Percentiles rank a stretch among this genome's conserved stretches.
phyloP scores from a whole-genome alignment of 192 early-diverging fungal species.

The Cetraspora pellucida region DNA sequence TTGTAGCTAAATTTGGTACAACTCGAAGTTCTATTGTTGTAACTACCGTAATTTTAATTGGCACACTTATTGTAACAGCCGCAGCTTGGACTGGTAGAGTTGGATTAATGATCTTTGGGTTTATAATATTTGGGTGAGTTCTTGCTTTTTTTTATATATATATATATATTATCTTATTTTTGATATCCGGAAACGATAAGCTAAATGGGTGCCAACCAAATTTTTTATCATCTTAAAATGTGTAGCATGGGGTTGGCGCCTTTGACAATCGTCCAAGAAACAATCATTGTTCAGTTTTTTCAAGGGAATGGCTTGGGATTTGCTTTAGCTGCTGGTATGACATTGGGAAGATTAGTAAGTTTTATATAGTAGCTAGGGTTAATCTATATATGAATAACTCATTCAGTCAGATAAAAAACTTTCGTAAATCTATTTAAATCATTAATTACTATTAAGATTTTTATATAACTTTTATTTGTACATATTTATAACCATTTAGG shows the following conservation, averaged over 20 bases:
- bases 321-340: constrained; percentile 70
- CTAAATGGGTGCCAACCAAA: not conserved
- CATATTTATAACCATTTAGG: constrained; percentile 27
- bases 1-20: constrained; percentile 49
- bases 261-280: constrained; percentile 81
- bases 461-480: not conserved
- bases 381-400: not conserved
- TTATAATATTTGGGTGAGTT: constrained; percentile 47
- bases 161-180: not conserved
- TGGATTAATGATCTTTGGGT: constrained; percentile 47
- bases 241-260: constrained; percentile 73
- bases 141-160: not conserved
- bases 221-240: not conserved
- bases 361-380: not conserved
- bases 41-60: constrained; percentile 44
- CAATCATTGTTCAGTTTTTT: constrained; percentile 78
- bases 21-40: constrained; percentile 49
- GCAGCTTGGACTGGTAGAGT: constrained; percentile 46
- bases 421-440: not conserved
- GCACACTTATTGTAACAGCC: constrained; percentile 41
- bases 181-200: no score
- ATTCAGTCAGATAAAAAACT: no score
- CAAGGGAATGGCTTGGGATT: constrained; percentile 65
- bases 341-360: constrained; percentile 66
- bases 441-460: not conserved